phyloP scores from a whole-genome alignment of 2,329 filamentous ascomycete species.

The Aspergillus costaricaensis region DNA sequence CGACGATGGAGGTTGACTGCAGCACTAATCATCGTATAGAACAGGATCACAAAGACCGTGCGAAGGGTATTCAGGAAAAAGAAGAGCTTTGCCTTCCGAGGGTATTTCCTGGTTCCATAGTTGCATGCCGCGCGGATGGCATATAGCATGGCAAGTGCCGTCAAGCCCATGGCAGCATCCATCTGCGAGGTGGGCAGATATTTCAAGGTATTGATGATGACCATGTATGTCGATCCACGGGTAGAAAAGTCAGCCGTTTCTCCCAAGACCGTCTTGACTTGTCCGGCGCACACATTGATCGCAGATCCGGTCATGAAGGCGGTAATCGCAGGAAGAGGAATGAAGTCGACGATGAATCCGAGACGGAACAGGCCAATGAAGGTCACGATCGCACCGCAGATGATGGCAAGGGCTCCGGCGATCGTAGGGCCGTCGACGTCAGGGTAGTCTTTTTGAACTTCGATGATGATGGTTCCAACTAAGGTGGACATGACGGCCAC shows the following conservation, averaged over 20 bases:
- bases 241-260: constrained; percentile 67
- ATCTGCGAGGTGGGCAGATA: constrained; percentile 65
- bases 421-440: constrained; percentile 63
- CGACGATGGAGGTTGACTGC: constrained; percentile 72
- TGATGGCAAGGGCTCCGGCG: constrained; percentile 75
- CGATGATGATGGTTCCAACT: constrained; percentile 75
- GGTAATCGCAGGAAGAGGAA: constrained; percentile 84
- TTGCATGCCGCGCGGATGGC: constrained; percentile 68
- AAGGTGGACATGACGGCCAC: constrained; percentile 95
- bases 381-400: constrained; percentile 74
- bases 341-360: constrained; percentile 91
- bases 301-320: constrained; percentile 98
- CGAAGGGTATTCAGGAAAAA: constrained; percentile 93
- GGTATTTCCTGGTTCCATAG: constrained; percentile 67
- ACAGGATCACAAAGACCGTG: constrained; percentile 84
- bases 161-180: constrained; percentile 89
- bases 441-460: constrained; percentile 60
- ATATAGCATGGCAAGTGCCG: constrained; percentile 76
- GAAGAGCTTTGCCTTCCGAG: constrained; percentile 68
- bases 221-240: constrained; percentile 74
- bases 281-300: constrained; percentile 81
- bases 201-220: constrained; percentile 81
- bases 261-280: constrained; percentile 80
- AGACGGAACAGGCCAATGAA: constrained; percentile 76
- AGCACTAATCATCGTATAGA: constrained; percentile 91